phyloP scores from a whole-genome alignment of 2,329 filamentous ascomycete genomes.

The Rugonectria rugulosa region DNA sequence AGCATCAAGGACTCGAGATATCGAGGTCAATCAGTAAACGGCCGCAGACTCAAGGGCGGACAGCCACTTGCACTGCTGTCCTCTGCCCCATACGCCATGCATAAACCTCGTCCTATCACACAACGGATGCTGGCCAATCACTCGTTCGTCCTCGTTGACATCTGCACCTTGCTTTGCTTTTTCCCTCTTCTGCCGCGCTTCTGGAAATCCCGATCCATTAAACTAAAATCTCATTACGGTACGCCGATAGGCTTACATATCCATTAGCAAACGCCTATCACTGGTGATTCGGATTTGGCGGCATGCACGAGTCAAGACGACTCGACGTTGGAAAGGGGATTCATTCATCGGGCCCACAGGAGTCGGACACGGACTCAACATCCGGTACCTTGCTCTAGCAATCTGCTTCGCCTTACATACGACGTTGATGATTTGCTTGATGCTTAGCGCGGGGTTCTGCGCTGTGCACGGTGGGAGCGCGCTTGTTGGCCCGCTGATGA shows the following conservation, averaged over 20 bases:
- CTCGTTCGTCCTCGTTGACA: neutral
- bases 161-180: neutral
- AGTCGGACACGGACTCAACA: neutral
- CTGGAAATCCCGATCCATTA: neutral
- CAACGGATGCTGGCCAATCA: neutral
- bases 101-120: slow-evolving; percentile 1
- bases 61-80: too few relatives aligned
- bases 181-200: neutral
- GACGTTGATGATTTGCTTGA: too few relatives aligned
- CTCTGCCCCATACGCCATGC: neutral
- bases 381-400: too few relatives aligned
- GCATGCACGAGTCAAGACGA: neutral
- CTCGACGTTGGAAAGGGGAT: neutral
- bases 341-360: neutral
- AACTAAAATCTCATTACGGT: neutral
- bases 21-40: too few relatives aligned
- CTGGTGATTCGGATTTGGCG: neutral
- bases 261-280: neutral
- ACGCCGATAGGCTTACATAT: neutral
- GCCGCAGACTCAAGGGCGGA: too few relatives aligned
- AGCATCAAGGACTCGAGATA: neutral
- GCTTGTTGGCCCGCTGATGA: neutral
- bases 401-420: too few relatives aligned
- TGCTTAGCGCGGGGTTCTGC: neutral
- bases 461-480: neutral